A percentile compares a stretch with the other conserved stretches of the same genome.
phyloP scores from a whole-genome alignment of 495 filamentous ascomycete species.

The Penicillium crystallinum region DNA sequence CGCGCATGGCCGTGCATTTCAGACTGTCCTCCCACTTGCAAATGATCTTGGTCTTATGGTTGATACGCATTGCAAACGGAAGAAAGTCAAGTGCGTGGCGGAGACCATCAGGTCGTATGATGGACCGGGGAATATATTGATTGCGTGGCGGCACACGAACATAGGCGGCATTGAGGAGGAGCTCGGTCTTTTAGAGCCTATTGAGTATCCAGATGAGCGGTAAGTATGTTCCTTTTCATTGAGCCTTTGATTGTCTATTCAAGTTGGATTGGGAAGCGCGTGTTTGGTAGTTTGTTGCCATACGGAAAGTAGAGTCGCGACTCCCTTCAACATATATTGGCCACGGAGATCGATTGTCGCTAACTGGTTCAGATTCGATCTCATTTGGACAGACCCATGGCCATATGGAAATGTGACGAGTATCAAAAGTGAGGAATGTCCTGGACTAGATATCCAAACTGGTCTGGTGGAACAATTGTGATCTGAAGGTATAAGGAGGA shows the following conservation, averaged over 20 bases:
- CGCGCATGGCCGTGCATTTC: slow-evolving; percentile 37
- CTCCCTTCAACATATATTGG: background rate
- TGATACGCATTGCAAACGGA: slow-evolving; percentile 37
- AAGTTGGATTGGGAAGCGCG: background rate
- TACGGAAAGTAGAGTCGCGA: background rate
- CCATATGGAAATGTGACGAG: slow-evolving; percentile 36
- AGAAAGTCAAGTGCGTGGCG: slow-evolving; percentile 21
- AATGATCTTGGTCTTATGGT: slow-evolving; percentile 40
- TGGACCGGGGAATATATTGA: slow-evolving; percentile 28
- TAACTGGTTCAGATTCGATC: slow-evolving; percentile 31
- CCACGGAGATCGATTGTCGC: background rate
- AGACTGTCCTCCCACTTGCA: slow-evolving; percentile 46
- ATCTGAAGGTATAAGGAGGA: background rate
- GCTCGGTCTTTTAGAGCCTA: slow-evolving; percentile 14
- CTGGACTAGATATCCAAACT: slow-evolving; percentile 31
- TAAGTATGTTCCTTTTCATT: slow-evolving; percentile 12
- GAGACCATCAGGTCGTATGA: slow-evolving; percentile 14
- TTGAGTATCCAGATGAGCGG: slow-evolving; percentile 27
- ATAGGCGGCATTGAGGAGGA: slow-evolving; percentile 18
- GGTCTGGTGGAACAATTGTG: slow-evolving; percentile 17
- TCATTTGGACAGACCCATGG: slow-evolving; percentile 46
- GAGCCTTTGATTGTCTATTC: background rate
- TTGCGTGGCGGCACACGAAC: slow-evolving; percentile 29
- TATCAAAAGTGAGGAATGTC: slow-evolving; percentile 36
- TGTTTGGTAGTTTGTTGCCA: background rate